Evolutionary conservation across 305 asterid species (phyloP), one percentile per base, ranked within the genome.

Genomic region (Fraxinus sp.): DNA sequence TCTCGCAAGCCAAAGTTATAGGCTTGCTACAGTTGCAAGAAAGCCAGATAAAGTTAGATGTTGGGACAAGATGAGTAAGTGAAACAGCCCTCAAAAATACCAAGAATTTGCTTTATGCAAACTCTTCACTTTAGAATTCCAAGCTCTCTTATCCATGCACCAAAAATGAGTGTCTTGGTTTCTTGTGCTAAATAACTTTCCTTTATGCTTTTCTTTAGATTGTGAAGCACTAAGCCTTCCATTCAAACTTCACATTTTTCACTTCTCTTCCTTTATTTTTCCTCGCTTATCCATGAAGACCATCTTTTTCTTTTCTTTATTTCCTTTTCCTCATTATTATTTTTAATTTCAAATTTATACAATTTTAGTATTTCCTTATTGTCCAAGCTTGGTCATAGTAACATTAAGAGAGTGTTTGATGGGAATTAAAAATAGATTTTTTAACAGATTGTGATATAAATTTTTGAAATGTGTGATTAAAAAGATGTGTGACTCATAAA

Each of bases 181-280:
- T 86, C 90, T 92, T 89, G 90, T 85, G 92, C 94, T 94, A 72
- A 84, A 82, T 92, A 91, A 88, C 57, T 86, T 82, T 83, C 88
- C 95, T 92, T 94, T 94, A 88, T 88, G 87, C 92, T 91, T 90
- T 93, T 91, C 89, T 92, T 89, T 92, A 82, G 52, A 83, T 85
- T 83, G 84, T 81, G 85, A 77, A 82, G 84, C 84, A 81, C 79
- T 43, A 41, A 78, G 59, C 75, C 83, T 77, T 80, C 49, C 85
- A 36, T 89, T 90, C 91, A 85, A 91, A 89, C 77, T 81, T 80
- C 43, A 52, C 33, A 43, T 43, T 71, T 71, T 80, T 77, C 77
- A 83, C 78, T 80, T 33, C 79, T 46, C 78, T 75, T 73, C 71
- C 32, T 64, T 75, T 74, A 10, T 82, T 49, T 72, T 83, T 18